phyloP scores from a whole-genome alignment of 169 alveolate species.

The Cryptosporidium felis region DNA sequence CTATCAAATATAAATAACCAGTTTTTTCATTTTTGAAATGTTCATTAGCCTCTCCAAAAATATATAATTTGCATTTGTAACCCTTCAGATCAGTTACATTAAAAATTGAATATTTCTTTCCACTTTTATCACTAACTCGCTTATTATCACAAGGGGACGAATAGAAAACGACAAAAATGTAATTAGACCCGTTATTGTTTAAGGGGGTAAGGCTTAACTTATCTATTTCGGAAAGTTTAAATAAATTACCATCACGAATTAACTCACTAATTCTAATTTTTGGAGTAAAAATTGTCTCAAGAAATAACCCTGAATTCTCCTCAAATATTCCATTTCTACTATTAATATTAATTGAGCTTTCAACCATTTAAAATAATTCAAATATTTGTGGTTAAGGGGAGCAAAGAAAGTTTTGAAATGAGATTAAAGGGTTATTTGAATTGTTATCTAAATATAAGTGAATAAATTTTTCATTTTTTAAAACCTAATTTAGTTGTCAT shows the following conservation, averaged over 20 bases:
- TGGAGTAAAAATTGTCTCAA: background rate
- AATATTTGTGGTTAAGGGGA: background rate
- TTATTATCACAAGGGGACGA: background rate
- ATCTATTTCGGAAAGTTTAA: background rate
- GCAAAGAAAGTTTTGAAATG: background rate
- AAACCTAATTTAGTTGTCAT: too few species aligned
- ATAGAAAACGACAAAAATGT: slow-evolving; percentile 6
- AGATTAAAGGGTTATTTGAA: background rate
- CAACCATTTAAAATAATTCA: background rate
- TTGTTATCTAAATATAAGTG: too few species aligned
- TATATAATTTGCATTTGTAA: slow-evolving; percentile 12
- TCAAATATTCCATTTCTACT: slow-evolving; percentile 2
- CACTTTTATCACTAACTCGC: background rate
- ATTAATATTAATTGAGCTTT: background rate
- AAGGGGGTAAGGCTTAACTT: background rate
- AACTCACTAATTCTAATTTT: background rate
- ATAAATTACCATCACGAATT: background rate
- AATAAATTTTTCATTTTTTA: background rate
- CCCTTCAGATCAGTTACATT: slow-evolving; percentile 29
- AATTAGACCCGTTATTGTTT: background rate
- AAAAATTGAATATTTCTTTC: background rate
- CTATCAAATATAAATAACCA: slow-evolving; percentile 13
- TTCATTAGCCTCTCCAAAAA: slow-evolving; percentile 8
- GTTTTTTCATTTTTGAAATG: background rate
- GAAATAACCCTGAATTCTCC: slow-evolving; percentile 20